phyloP scores from a whole-genome alignment of 2,329 filamentous ascomycete genomes.

The Fusarium anguioides region DNA sequence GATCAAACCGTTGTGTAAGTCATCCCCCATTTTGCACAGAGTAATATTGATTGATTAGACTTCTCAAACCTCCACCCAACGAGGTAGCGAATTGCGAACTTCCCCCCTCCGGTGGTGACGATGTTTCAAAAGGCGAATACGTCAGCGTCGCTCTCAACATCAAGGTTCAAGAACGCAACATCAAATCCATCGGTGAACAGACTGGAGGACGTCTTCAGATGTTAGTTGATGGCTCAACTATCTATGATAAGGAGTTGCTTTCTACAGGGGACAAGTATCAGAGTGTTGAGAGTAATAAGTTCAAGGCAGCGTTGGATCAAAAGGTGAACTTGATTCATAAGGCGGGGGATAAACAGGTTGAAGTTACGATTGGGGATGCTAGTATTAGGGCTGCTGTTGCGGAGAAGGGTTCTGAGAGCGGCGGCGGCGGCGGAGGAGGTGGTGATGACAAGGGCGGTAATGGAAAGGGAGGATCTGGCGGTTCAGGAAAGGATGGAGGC shows the following conservation, averaged over 20 bases:
- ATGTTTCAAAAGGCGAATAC: neutral
- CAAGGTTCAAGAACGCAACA: neutral
- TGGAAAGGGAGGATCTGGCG: too few species aligned
- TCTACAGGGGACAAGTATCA: neutral
- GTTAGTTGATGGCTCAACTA: neutral
- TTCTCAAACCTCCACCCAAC: slow-evolving; percentile 14
- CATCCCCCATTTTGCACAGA: fast-evolving
- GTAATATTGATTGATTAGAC: neutral
- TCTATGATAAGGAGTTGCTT: slow-evolving; percentile 11
- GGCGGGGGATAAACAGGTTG: slow-evolving; percentile 2
- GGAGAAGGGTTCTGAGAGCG: neutral
- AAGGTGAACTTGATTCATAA: slow-evolving; percentile 13
- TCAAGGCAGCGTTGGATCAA: slow-evolving; percentile 8
- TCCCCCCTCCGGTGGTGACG: neutral
- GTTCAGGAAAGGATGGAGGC: too few species aligned
- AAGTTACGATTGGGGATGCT: slow-evolving; percentile 10
- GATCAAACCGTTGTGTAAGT: neutral
- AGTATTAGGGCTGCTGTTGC: neutral
- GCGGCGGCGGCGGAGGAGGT: neutral
- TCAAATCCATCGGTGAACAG: neutral
- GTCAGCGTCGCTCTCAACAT: neutral
- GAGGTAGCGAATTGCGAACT: slow-evolving; percentile 7
- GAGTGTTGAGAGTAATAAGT: slow-evolving; percentile 1
- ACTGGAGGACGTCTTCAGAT: slow-evolving; percentile 5
- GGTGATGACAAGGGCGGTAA: neutral